Conservation (phyloP, 2,329 filamentous ascomycete genomes). For the Dactylellina leptospora region DNA sequence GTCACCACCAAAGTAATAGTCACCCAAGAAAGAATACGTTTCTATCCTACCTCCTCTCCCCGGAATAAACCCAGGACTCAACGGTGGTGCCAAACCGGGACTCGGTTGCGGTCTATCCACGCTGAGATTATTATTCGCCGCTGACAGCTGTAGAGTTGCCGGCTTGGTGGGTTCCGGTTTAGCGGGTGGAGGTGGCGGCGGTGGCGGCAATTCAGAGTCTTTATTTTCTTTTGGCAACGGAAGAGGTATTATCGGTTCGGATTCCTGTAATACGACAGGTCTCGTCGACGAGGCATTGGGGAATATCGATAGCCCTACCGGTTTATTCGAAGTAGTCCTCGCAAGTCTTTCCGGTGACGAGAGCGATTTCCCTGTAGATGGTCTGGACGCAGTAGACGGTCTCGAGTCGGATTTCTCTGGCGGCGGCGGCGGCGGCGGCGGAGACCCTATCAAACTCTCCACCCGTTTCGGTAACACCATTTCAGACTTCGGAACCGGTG, state of each 20-base stretch:
- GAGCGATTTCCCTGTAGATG: background rate
- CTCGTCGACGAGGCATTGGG: constrained; percentile 19
- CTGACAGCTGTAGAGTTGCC: constrained; percentile 20
- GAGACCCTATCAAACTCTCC: constrained; percentile 10
- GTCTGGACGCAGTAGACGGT: constrained; percentile 1
- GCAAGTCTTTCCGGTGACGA: constrained; percentile 10
- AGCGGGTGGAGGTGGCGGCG: constrained; percentile 15
- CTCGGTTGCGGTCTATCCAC: constrained; percentile 40
- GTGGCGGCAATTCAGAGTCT: constrained; percentile 20
- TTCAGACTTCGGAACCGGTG: constrained; percentile 29
- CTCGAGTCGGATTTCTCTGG: constrained; percentile 4
- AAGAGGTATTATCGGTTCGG: constrained; percentile 3
- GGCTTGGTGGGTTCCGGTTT: constrained; percentile 9
- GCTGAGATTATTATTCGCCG: constrained; percentile 10
- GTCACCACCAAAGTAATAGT: constrained; percentile 48
- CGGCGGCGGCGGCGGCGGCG: constrained; percentile 2
- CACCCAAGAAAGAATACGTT: constrained; percentile 51
- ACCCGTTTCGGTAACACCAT: constrained; percentile 16
- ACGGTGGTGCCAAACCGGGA: constrained; percentile 30
- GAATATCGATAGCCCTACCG: constrained; percentile 37
- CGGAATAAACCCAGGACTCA: constrained; percentile 36
- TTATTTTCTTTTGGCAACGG: constrained; percentile 11
- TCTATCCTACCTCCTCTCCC: constrained; percentile 33
- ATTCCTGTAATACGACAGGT: constrained; percentile 10
- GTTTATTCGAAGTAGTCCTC: constrained; percentile 30